Evolutionary conservation across 83 land plant genomes (phyloP).

Genomic region (Diphasiastrum complanatum): DNA sequence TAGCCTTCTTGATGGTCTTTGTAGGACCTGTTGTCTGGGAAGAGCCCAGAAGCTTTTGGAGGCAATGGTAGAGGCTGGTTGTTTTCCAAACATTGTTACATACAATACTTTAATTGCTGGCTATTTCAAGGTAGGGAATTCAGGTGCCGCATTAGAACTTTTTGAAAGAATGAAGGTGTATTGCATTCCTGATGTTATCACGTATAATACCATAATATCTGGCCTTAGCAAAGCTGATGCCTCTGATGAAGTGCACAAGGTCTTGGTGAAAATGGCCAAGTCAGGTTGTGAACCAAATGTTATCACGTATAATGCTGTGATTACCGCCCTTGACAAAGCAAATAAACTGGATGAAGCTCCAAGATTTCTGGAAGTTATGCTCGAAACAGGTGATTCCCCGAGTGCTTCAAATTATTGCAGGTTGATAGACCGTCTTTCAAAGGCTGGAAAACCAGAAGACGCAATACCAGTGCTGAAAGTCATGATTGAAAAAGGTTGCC

Average conservation of each 20-base stretch:
- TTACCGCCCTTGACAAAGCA: slow-evolving; percentile 23
- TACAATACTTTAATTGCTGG: background rate
- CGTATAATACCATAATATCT: slow-evolving; percentile 24
- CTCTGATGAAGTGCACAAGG: slow-evolving; percentile 4
- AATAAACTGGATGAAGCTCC: slow-evolving; percentile 23
- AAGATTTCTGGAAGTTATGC: slow-evolving; percentile 16
- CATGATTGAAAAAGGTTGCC: background rate
- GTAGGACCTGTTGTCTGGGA: too few relatives aligned
- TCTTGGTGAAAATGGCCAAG: slow-evolving; percentile 1
- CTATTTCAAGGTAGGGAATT: background rate
- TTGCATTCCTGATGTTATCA: slow-evolving; percentile 3
- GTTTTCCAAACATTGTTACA: background rate
- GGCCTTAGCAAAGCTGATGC: slow-evolving; percentile 8
- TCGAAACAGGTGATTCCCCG: slow-evolving; percentile 16
- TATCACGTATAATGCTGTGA: too few relatives aligned
- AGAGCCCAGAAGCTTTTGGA: background rate
- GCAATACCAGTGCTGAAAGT: slow-evolving; percentile 15
- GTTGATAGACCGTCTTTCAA: slow-evolving; percentile 16
- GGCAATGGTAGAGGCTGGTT: background rate
- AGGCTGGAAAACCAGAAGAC: slow-evolving; percentile 24
- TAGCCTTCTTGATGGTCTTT: too few relatives aligned
- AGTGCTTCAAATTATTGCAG: slow-evolving; percentile 27
- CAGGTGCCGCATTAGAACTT: background rate
- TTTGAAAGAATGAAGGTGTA: background rate
- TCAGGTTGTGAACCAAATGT: slow-evolving; percentile 23